These are phyloP conservation scores for Backusella circina DNA, from an alignment of 192 early-diverging fungal species.

Conservation along the genomic window DNA sequence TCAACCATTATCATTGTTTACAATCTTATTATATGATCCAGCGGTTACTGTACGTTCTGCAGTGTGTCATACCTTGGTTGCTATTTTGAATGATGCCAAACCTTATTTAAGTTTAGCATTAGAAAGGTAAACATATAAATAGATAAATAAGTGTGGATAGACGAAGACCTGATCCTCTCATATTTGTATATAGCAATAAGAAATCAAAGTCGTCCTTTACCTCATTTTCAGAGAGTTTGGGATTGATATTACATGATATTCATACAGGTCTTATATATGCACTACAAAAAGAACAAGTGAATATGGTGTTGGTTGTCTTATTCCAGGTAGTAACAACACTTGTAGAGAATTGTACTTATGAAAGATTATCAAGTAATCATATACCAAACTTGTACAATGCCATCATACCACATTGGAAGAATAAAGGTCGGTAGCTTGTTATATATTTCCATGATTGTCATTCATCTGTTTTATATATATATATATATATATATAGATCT, in stretches of 20 bases:
- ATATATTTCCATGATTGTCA: not conserved
- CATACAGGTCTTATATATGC: slow-evolving; percentile 34
- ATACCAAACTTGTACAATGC: slow-evolving; percentile 26
- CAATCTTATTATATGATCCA: slow-evolving; percentile 45
- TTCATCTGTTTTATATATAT: not conserved
- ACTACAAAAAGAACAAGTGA: slow-evolving; percentile 19
- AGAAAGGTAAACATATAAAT: slow-evolving; percentile 37
- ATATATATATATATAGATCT: not conserved
- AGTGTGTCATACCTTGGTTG: slow-evolving; percentile 39
- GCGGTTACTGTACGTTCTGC: slow-evolving; percentile 39
- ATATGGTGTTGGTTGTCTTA: slow-evolving; percentile 18
- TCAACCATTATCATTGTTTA: slow-evolving; percentile 43
- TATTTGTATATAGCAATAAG: not conserved
- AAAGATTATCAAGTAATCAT: slow-evolving; percentile 33
- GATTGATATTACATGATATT: slow-evolving; percentile 32
- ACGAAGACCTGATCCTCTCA: too few species aligned
- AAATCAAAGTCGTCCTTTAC: slow-evolving; percentile 44
- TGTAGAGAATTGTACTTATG: slow-evolving; percentile 35
- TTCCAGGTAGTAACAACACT: slow-evolving; percentile 31
- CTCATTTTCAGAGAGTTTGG: slow-evolving; percentile 39
- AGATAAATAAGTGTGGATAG: too few species aligned
- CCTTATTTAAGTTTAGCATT: slow-evolving; percentile 51
- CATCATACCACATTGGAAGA: slow-evolving; percentile 2
- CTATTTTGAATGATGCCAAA: slow-evolving; percentile 48
- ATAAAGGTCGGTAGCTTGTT: not conserved